A percentile compares a stretch with the other conserved stretches of the same genome.
phyloP scores from a whole-genome alignment of 495 filamentous ascomycete genomes.

The Aspergillus hancockii region DNA sequence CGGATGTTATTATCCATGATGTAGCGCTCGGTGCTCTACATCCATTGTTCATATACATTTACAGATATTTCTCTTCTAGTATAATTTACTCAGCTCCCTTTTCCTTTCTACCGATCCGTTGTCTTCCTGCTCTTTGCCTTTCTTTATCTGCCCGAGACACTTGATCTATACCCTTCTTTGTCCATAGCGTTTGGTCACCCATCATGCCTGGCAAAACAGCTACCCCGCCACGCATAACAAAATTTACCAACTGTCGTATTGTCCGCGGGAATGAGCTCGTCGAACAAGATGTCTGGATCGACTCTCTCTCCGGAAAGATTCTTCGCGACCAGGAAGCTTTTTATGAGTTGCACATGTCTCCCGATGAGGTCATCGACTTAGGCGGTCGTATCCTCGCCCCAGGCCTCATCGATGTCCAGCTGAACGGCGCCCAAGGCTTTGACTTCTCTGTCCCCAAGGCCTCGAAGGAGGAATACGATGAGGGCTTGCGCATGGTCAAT shows the following conservation, averaged over 20 bases:
- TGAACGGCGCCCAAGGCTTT: constrained; percentile 85
- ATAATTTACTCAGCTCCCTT: not conserved
- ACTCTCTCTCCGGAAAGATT: constrained; percentile 73
- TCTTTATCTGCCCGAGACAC: not conserved
- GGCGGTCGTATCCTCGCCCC: constrained; percentile 77
- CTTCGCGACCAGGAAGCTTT: constrained; percentile 72
- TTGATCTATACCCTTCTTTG: not conserved
- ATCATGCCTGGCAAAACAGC: constrained; percentile 44
- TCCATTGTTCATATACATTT: not conserved
- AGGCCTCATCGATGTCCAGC: constrained; percentile 81
- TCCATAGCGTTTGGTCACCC: not conserved
- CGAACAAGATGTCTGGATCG: constrained; percentile 77
- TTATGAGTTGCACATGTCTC: constrained; percentile 62
- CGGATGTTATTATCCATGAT: not conserved
- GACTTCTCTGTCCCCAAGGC: constrained; percentile 79
- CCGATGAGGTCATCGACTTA: constrained; percentile 64
- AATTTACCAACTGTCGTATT: constrained; percentile 80
- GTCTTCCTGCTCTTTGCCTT: not conserved
- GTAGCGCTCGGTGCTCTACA: not conserved
- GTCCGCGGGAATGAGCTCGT: constrained; percentile 62
- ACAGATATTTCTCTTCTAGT: not conserved
- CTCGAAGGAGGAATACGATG: constrained; percentile 60
- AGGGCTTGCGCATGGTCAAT: constrained; percentile 67
- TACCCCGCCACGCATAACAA: constrained; percentile 59
- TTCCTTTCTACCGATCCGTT: not conserved